phyloP scores from a whole-genome alignment of 352 stramenopile genomes.

The Pythium angustatum region DNA sequence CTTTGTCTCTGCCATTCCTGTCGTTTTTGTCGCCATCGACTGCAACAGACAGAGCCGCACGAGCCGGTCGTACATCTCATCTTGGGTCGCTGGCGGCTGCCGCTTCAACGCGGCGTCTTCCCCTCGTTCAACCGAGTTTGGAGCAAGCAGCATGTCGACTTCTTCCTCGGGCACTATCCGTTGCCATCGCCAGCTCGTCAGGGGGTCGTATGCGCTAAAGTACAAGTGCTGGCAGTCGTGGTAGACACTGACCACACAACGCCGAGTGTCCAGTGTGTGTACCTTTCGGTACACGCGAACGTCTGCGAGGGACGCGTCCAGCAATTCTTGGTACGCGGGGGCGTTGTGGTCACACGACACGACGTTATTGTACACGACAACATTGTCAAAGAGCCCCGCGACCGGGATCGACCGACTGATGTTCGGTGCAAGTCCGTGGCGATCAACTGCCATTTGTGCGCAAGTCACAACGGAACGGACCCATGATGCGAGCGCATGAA shows the following conservation, averaged over 20 bases:
- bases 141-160: constrained; percentile 60
- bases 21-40: constrained; percentile 2
- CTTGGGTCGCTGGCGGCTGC: constrained; percentile 40
- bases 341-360: constrained; percentile 21
- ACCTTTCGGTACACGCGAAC: constrained; percentile 64
- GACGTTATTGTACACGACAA: constrained; percentile 53
- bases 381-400: constrained; percentile 61
- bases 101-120: constrained; percentile 31
- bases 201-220: constrained; percentile 67
- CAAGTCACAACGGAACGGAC: constrained; percentile 46
- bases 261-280: constrained; percentile 41
- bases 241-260: constrained; percentile 64
- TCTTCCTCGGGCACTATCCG: constrained; percentile 52
- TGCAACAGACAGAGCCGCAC: constrained; percentile 58
- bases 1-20: not conserved
- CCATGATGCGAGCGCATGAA: constrained; percentile 55
- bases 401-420: constrained; percentile 60
- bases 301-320: constrained; percentile 63
- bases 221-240: constrained; percentile 74
- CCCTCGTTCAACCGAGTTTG: constrained; percentile 54
- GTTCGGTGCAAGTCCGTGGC: constrained; percentile 40
- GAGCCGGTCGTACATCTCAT: constrained; percentile 69
- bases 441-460: constrained; percentile 44
- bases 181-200: constrained; percentile 51
- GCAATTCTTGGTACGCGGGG: constrained; percentile 43